Base-by-base conservation (phyloP, 1,139 yeast genomes). In the Suhomyces bokatorum region DNA sequence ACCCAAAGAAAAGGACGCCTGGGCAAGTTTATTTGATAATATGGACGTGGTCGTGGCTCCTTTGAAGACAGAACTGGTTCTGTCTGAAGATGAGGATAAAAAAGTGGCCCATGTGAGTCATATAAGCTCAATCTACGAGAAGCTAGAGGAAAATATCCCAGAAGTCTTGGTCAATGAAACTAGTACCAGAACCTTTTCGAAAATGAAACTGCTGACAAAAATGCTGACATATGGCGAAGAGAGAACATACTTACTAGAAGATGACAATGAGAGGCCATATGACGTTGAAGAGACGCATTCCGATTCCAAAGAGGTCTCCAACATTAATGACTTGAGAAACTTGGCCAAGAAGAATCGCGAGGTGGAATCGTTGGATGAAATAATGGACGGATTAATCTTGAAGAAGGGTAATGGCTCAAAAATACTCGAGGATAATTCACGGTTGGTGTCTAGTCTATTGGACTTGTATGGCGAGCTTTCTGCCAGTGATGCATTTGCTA, bases 241-340 rank as follows among this genome's bases (percentile, higher is more conserved):
- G 32, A 45, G 69, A 40, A 57, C 63, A 31, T 60, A 49, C 42
- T 50, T 63, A 17, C 27, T 56, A n/a, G 56, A 58, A 6, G 54
- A 49, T 11, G 37, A 41, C 6, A 17, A 10, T 3, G 24, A 12
- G 45, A 35, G 11, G 31, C 6, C 40, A 40, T 3, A 44, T 35
- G 12, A 43, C 35, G 4, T 6, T 32, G 43, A n/a, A 32, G 39
- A 4, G 45, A 38, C 16, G 32, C 40, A 9, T 44, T 13, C 33
- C 4, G 39, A 35, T 35, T 3, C 35, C 3, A 30, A 43, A 12
- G 51, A 46, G 10, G 37, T 49, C 3, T 35, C 52, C 1, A 56
- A 54, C 37, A 52, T 59, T 26, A 51, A 60, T 39, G 66, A 63
- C 45, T 52, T 62, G 33, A 43, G 64, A 36, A 45, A 43, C 7